Conservation (phyloP, 352 stramenopile species). For the Elongisporangium anandrum region DNA sequence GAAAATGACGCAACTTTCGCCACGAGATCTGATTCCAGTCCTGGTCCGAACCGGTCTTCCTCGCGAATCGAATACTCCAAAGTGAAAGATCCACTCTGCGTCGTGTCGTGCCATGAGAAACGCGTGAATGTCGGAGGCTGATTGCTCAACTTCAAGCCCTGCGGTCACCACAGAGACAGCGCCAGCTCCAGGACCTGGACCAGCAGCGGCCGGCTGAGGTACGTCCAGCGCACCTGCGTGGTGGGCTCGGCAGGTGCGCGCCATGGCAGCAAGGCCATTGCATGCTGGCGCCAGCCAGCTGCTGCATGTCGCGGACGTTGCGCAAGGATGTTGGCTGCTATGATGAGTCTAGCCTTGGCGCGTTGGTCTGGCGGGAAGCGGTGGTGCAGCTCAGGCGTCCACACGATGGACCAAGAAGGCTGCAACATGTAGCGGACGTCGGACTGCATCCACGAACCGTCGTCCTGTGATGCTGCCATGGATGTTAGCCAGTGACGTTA, state of each 20-base stretch:
- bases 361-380: constrained; percentile 49
- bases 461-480: constrained; percentile 1
- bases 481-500: neutral
- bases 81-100: neutral
- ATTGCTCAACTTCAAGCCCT: neutral
- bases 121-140: neutral
- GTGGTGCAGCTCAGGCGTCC: constrained; percentile 41
- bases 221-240: constrained; percentile 29
- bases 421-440: constrained; percentile 45
- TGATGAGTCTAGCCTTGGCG: constrained; percentile 52
- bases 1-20: neutral
- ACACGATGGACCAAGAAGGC: constrained; percentile 51
- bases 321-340: constrained; percentile 44
- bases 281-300: neutral
- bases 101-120: neutral
- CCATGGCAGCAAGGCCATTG: neutral
- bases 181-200: constrained; percentile 52
- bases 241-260: constrained; percentile 5
- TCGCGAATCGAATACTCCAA: neutral
- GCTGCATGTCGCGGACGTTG: constrained; percentile 7
- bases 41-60: no score
- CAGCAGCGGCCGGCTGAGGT: constrained; percentile 34
- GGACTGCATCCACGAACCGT: constrained; percentile 23
- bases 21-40: neutral
- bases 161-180: constrained; percentile 51